Evolutionary conservation across 108 stramenopile species (phyloP).

Genomic region (Stephanodiscus triporus): DNA sequence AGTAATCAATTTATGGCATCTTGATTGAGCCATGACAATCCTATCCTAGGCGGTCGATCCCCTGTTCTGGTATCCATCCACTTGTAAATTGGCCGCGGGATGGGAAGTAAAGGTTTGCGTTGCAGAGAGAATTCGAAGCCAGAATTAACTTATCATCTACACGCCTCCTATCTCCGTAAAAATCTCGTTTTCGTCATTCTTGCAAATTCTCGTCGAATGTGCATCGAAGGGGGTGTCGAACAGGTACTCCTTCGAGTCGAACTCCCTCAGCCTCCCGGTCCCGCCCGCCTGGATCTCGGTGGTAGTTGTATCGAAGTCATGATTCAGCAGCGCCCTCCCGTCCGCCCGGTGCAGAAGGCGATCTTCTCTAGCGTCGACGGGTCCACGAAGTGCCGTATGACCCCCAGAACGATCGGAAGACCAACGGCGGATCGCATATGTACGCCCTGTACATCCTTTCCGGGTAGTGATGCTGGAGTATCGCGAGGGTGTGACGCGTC

Average conservation of each 20-base stretch:
- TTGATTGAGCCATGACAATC: no score
- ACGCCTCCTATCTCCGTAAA: no score
- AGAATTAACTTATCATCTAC: no score
- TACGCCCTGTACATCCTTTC: slow-evolving; percentile 85
- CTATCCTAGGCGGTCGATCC: no score
- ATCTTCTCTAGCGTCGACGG: slow-evolving; percentile 86
- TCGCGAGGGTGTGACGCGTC: slow-evolving; percentile 71
- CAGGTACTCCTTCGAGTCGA: slow-evolving; percentile 71
- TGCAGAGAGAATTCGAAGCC: no score
- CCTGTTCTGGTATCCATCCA: no score
- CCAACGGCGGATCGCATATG: slow-evolving; percentile 82
- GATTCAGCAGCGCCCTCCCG: slow-evolving; percentile 52
- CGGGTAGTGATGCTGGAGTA: slow-evolving; percentile 90
- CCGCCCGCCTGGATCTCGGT: slow-evolving; percentile 75
- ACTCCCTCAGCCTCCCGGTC: slow-evolving; percentile 35
- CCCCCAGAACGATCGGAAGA: slow-evolving; percentile 87
- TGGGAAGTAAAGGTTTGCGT: no score
- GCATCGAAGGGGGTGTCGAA: slow-evolving; percentile 62
- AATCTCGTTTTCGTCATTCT: no score
- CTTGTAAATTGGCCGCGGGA: no score
- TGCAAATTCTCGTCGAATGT: slow-evolving; percentile 75
- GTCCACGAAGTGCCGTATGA: slow-evolving; percentile 89
- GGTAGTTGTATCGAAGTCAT: slow-evolving; percentile 49
- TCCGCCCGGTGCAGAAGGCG: slow-evolving; percentile 65
- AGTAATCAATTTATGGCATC: no score